Evolutionary conservation across 352 stramenopile species (phyloP).

Genomic region (Phytophthora citricola): DNA sequence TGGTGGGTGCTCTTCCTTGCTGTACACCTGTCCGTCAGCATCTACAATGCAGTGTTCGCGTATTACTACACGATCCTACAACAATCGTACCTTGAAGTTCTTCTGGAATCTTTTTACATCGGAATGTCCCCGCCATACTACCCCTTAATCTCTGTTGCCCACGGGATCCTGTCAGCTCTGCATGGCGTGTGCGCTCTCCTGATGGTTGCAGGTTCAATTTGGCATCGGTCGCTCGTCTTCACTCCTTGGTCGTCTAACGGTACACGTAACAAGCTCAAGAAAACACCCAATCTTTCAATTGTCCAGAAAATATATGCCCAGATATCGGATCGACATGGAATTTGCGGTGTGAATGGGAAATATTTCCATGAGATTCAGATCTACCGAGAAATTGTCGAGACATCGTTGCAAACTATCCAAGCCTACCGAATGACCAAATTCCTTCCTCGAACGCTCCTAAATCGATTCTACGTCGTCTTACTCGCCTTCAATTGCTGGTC

Average conservation of each 20-base stretch:
- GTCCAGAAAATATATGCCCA: neutral
- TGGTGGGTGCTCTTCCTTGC: slow-evolving; percentile 21
- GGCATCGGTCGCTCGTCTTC: slow-evolving; percentile 6
- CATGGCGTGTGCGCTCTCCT: slow-evolving; percentile 1
- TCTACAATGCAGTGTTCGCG: slow-evolving; percentile 19
- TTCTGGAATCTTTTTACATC: slow-evolving; percentile 22
- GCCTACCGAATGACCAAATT: slow-evolving; percentile 28
- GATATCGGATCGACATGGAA: neutral
- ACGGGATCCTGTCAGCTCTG: neutral
- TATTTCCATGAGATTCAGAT: slow-evolving; percentile 20
- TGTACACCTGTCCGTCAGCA: slow-evolving; percentile 1
- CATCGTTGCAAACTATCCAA: slow-evolving; percentile 19
- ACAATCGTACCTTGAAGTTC: slow-evolving; percentile 1
- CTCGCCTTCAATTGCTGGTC: slow-evolving; percentile 31
- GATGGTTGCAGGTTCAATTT: neutral
- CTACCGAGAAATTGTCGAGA: slow-evolving; percentile 19
- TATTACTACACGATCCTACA: slow-evolving; percentile 24
- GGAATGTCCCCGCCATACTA: slow-evolving; percentile 2
- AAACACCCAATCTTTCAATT: neutral
- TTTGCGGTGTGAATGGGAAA: slow-evolving; percentile 9
- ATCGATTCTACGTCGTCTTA: slow-evolving; percentile 32
- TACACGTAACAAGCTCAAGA: neutral
- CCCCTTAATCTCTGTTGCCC: neutral
- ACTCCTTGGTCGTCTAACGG: neutral
- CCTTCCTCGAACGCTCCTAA: slow-evolving; percentile 17